Conservation (phyloP, 2,329 filamentous ascomycete genomes). For the Polychaeton citri region DNA sequence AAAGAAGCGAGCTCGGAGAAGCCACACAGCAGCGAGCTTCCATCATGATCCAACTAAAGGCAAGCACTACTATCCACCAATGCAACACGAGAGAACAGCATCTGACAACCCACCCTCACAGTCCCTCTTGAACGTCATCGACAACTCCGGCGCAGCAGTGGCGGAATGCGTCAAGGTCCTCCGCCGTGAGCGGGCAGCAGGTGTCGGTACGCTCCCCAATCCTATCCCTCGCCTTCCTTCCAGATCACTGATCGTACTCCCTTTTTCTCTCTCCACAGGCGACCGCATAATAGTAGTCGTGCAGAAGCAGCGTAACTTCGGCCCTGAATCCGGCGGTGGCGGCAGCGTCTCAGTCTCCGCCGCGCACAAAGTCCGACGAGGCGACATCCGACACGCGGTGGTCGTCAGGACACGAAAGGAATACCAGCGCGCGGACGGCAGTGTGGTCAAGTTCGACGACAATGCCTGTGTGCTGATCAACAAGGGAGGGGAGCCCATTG, state of each 20-base stretch:
- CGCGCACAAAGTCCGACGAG: constrained; percentile 87
- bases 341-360: constrained; percentile 58
- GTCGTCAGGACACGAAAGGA: constrained; percentile 86
- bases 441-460: constrained; percentile 85
- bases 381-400: constrained; percentile 91
- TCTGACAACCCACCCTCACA: constrained; percentile 23
- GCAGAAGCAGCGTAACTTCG: constrained; percentile 79
- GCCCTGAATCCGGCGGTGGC: constrained; percentile 56
- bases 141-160: constrained; percentile 95
- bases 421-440: constrained; percentile 75
- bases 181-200: constrained; percentile 76
- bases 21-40: no score
- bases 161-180: constrained; percentile 93
- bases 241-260: constrained; percentile 1
- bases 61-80: no score
- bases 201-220: constrained; percentile 54
- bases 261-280: constrained; percentile 38
- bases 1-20: no score
- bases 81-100: not conserved
- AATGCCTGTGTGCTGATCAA: constrained; percentile 97
- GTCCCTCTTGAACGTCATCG: constrained; percentile 98
- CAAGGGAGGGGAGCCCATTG: constrained; percentile 91
- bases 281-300: constrained; percentile 96
- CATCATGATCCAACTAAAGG: constrained; percentile 62
- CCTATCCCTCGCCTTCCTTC: not conserved